Conservation (phyloP, 495 filamentous ascomycete genomes). For the Staphylotrichum longicolle region DNA sequence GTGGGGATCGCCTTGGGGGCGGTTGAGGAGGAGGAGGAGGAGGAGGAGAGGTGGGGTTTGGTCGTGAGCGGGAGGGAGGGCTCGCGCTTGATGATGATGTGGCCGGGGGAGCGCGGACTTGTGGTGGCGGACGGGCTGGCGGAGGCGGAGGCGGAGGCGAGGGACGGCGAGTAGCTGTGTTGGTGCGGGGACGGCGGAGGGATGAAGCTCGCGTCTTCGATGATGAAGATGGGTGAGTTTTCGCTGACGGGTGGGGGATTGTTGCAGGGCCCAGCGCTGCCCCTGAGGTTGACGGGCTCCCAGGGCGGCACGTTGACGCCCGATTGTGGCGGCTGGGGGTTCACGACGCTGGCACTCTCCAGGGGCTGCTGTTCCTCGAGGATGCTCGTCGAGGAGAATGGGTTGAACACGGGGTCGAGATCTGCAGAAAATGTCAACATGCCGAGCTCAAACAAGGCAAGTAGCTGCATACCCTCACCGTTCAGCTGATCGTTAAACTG, state of each 20-base stretch:
- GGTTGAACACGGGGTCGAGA: slow-evolving; percentile 17
- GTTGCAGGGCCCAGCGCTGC: slow-evolving; percentile 5
- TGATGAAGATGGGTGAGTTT: slow-evolving; percentile 34
- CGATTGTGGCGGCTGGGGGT: slow-evolving; percentile 35
- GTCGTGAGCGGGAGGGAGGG: neutral
- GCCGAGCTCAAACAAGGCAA: neutral
- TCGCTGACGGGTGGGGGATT: slow-evolving; percentile 16
- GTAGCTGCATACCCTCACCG: slow-evolving; percentile 6
- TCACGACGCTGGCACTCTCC: slow-evolving; percentile 30
- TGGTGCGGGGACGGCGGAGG: slow-evolving; percentile 35
- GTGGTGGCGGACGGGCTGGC: slow-evolving; percentile 29
- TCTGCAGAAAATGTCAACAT: slow-evolving; percentile 17
- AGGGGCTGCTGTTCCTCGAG: slow-evolving; percentile 25
- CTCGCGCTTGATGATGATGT: slow-evolving; percentile 38
- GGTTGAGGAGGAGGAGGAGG: slow-evolving; percentile 15
- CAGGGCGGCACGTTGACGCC: slow-evolving; percentile 39
- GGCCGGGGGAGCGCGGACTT: slow-evolving; percentile 34
- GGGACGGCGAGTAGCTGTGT: slow-evolving; percentile 22
- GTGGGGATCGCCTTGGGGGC: slow-evolving; percentile 27
- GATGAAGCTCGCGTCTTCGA: slow-evolving; percentile 37
- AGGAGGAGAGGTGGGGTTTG: slow-evolving; percentile 13
- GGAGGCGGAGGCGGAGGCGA: slow-evolving; percentile 23
- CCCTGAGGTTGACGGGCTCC: slow-evolving; percentile 38
- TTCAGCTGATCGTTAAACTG: slow-evolving; percentile 5
- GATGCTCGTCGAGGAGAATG: slow-evolving; percentile 5